Base-by-base conservation (phyloP, 768 basidiomycete species). In the Suillus ampliporus region DNA sequence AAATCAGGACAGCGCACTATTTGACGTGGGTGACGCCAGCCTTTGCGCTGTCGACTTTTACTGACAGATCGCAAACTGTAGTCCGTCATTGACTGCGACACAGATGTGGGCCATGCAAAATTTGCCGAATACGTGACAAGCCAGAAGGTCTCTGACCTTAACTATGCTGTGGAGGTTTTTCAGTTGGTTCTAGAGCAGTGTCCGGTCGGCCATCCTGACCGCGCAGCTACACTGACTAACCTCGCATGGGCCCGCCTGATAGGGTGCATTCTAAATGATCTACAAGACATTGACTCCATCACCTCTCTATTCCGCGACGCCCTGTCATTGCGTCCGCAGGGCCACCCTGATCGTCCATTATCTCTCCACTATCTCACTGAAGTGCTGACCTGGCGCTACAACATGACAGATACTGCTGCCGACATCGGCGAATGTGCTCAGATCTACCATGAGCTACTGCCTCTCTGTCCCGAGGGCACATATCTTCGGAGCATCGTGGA, bases 231-330 rank as follows among this genome's bases (percentile, higher is more conserved):
- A 15, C 50, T 69, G 15, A 61, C 58, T 21, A 67, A 62, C 47
- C 65, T 71, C 31, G 67, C 60, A 34, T 52, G 57, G 41, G 59
- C 56, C 0, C 44, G 67, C 15, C 40, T 19, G 9, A 1, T 19
- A 43, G 19, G 41, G 4, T 31, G 6, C 6, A 31, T 31, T 31
- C 31, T 3, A 3, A 31, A 6, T 17, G 41, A 43, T 10, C 2
- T 43, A 19, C 41, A 43, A 43, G 41, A 43, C 41, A 43, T 43
- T 9, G 41, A 43, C 41, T n/a, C 0, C 9, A 43, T 19, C 8
- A 43, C 19, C 19, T 19, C 7, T 43, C 41, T 43, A 17, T 43
- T 43, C 41, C 19, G 4, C 19, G 19, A 43, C 8, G 19, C 19
- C 41, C 41, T 43, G 19, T 7, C 41, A 1, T n/a, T 43, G 19